Percentiles rank a stretch among this genome's conserved stretches.
These are phyloP conservation scores for Amoeboaphelidium occidentale DNA, from an alignment of 371 early-diverging fungal species.

Conservation along the genomic window DNA sequence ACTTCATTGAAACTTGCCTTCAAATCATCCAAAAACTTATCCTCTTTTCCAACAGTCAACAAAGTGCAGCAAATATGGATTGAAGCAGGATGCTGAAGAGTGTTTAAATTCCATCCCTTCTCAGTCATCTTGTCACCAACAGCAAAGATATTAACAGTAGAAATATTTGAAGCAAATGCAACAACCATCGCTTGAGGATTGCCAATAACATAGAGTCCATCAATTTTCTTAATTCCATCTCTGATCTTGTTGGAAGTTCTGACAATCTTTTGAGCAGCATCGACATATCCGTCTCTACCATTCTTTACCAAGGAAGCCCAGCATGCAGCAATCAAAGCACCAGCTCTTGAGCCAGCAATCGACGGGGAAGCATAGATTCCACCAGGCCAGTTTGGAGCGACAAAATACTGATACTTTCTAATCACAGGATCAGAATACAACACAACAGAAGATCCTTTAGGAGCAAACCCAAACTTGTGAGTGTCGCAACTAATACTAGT, in stretches of 20 bases:
- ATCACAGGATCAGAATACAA: conserved; percentile 55
- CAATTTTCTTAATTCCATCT: conserved; percentile 28
- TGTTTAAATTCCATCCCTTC: conserved; percentile 62
- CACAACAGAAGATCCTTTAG: conserved; percentile 86
- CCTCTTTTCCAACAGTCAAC: conserved; percentile 39
- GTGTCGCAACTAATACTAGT: conserved; percentile 89
- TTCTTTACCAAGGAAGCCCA: conserved; percentile 77
- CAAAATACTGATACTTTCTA: conserved; percentile 73
- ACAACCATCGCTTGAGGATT: conserved; percentile 62
- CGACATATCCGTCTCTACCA: conserved; percentile 64
- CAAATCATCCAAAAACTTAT: conserved; percentile 52
- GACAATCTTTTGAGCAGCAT: conserved; percentile 52
- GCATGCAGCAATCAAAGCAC: conserved; percentile 83
- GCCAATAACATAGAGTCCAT: conserved; percentile 54
- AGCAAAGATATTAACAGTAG: conserved; percentile 45
- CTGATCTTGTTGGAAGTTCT: conserved; percentile 42
- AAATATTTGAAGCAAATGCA: conserved; percentile 43
- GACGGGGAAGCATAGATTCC: conserved; percentile 88
- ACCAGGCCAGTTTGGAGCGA: conserved; percentile 73
- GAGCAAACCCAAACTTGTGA: conserved; percentile 86
- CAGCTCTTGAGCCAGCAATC: conserved; percentile 76
- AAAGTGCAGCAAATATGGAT: conserved; percentile 76
- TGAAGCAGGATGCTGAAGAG: conserved; percentile 66
- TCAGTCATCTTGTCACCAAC: conserved; percentile 47
- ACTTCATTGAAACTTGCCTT: conserved; percentile 37